Evolutionary conservation across 164 flowering plant genomes (phyloP), one percentile per base, ranked within the genome.

Genomic region (Echeveria elegans): DNA sequence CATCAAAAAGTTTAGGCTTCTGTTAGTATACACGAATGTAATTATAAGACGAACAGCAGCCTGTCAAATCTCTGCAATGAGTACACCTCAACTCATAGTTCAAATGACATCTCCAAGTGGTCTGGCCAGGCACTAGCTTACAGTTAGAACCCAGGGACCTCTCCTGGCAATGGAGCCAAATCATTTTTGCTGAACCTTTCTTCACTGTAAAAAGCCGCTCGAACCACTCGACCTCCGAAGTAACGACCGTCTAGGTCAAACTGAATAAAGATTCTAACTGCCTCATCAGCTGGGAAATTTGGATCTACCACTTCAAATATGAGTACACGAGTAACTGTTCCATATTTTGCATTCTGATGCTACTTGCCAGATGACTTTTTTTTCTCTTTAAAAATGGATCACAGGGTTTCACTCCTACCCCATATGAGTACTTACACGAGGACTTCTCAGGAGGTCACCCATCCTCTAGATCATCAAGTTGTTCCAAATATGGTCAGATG

Each of bases 221-320:
- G 92, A 24, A 94, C 99, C 43, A 84, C 77, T 73, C 95, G 80
- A 36, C 99, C 99, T 0, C 98, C 99, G 76, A 94, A 91, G 73
- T 70, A 94, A 41, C 97, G 84, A 30, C 96, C 96, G 69, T 88
- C 96, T 16, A 91, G 96, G 76, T 94, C 97, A 58, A 89, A 94
- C 83, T 91, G 97, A 62, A 94, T 81, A 76, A 94, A 91, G 37
- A 94, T 94, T 77, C 97, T 79, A 9, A 94, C 99, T 21, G 99
- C 97, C 73, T 94, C 97, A 1, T 89, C 89, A 4, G 47, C 68
- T 9, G 99, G 99, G 72, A 94, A 94, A 73, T 86, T 83, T 31
- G 85, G 85, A 69, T 94, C 99, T 63, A 97, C 89, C 31, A 91
- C 88, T 80, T 91, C 97, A 75, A 88, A 94, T 70, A 94, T 91